Conservation (phyloP, 2,329 filamentous ascomycete species). For the Microcyclosporella mali region DNA sequence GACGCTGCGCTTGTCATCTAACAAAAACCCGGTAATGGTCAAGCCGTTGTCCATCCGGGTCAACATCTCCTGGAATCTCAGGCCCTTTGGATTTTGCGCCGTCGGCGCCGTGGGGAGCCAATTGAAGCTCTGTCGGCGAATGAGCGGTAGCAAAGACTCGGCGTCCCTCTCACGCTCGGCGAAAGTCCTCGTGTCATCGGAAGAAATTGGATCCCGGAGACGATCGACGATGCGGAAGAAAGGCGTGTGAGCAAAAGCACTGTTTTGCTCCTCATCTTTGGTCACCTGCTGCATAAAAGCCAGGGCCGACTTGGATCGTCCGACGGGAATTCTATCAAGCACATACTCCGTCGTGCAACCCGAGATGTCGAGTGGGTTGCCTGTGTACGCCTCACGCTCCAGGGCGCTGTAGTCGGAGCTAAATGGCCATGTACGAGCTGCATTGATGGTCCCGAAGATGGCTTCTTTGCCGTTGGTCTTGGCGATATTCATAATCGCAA, state of each 20-base stretch:
- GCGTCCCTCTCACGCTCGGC: conserved; percentile 27
- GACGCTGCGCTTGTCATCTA: conserved; percentile 28
- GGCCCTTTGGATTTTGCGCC: conserved; percentile 23
- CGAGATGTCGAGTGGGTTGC: conserved; percentile 31
- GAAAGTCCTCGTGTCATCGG: conserved; percentile 25
- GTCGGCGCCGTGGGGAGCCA: conserved; percentile 30
- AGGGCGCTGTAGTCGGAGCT: conserved; percentile 23
- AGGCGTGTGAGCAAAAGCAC: conserved; percentile 26
- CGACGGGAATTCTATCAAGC: conserved; percentile 28
- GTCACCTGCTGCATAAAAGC: conserved; percentile 29
- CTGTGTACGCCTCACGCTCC: conserved; percentile 25
- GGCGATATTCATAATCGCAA: conserved; percentile 27
- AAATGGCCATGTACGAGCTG: conserved; percentile 31
- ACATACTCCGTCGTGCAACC: conserved; percentile 32
- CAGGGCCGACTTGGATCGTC: conserved; percentile 19
- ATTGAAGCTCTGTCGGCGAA: conserved; percentile 30
- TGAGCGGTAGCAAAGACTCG: conserved; percentile 25
- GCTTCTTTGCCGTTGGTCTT: conserved; percentile 28
- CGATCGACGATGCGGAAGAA: conserved; percentile 28
- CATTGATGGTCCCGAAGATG: conserved; percentile 30
- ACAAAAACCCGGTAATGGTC: conserved; percentile 29
- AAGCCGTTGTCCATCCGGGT: conserved; percentile 31
- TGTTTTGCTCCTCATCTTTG: conserved; percentile 27
- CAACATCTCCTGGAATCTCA: conserved; percentile 28
- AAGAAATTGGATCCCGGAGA: conserved; percentile 24